These are phyloP conservation scores for Trypanosoma congolense DNA, from an alignment of 208 protist genomes.

Conservation along the genomic window DNA sequence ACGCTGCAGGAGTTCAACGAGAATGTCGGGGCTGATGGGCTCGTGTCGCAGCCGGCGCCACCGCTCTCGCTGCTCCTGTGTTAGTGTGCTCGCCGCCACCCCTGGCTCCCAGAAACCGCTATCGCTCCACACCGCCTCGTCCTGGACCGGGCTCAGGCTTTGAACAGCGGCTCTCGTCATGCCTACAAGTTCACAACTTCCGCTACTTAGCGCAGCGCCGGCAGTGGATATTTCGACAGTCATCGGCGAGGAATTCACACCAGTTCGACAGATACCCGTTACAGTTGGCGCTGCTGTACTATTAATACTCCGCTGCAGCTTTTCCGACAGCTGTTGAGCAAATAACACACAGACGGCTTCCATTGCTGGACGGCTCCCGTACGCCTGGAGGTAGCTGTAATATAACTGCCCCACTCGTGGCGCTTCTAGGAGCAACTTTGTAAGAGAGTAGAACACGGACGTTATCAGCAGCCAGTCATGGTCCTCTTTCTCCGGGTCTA, in stretches of 20 bases:
- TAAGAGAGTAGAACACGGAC: conserved; percentile 28
- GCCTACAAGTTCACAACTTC: not conserved
- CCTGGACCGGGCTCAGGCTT: not conserved
- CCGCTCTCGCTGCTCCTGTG: conserved; percentile 30
- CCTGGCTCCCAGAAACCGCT: not conserved
- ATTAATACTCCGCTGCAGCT: conserved; percentile 3
- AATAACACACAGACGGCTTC: conserved; percentile 16
- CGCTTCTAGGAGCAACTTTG: conserved; percentile 16
- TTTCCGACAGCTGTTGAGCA: conserved; percentile 6
- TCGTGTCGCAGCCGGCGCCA: conserved; percentile 49
- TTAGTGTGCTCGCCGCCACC: conserved; percentile 12
- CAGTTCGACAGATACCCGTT: not conserved
- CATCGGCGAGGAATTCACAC: too few relatives aligned
- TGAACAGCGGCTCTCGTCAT: not conserved
- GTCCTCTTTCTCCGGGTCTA: conserved; percentile 14
- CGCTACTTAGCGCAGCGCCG: not conserved
- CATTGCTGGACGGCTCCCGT: conserved; percentile 22
- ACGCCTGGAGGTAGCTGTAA: conserved; percentile 14
- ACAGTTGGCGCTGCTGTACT: not conserved
- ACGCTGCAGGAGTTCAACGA: conserved; percentile 51
- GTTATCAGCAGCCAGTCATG: conserved; percentile 26
- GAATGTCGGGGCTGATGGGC: conserved; percentile 46
- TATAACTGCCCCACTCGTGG: conserved; percentile 26
- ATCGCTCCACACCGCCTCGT: not conserved
- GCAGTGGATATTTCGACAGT: not conserved